phyloP scores from a whole-genome alignment of 495 filamentous ascomycete genomes.

The Daldinia loculata region DNA sequence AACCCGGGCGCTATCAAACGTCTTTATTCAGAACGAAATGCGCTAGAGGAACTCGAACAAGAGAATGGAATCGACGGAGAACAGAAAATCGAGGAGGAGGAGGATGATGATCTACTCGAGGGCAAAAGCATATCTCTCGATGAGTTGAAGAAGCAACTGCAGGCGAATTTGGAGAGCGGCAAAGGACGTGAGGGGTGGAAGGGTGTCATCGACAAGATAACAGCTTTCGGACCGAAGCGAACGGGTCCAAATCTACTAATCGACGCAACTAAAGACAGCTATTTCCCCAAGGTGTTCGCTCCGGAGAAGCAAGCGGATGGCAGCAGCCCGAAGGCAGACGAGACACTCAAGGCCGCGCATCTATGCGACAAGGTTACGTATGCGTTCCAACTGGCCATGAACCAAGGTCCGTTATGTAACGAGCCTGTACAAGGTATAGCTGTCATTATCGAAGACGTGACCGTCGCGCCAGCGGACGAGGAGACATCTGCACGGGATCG shows the following conservation, averaged over 20 bases:
- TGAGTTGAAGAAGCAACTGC: constrained; percentile 79
- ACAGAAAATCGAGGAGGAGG: constrained; percentile 55
- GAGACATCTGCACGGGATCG: constrained; percentile 67
- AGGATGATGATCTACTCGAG: constrained; percentile 55
- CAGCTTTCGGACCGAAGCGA: constrained; percentile 86
- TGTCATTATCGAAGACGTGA: constrained; percentile 86
- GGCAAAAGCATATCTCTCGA: constrained; percentile 68
- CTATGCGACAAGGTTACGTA: constrained; percentile 90
- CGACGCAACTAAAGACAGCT: constrained; percentile 76
- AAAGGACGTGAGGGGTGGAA: constrained; percentile 81
- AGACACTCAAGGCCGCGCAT: constrained; percentile 72
- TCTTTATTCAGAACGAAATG: constrained; percentile 73
- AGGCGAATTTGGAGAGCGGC: constrained; percentile 67
- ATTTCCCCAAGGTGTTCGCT: constrained; percentile 76
- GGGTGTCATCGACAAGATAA: constrained; percentile 79
- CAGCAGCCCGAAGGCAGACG: constrained; percentile 49
- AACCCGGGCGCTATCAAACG: constrained; percentile 80
- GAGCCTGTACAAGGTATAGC: constrained; percentile 95
- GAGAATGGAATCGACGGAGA: constrained; percentile 52
- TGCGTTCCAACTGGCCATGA: constrained; percentile 92
- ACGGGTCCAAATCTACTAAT: constrained; percentile 90
- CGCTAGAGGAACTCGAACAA: constrained; percentile 52
- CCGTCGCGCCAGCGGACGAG: constrained; percentile 64
- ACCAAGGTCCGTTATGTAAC: constrained; percentile 88
- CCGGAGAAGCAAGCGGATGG: constrained; percentile 49